Conservation (phyloP, 2,329 filamentous ascomycete species). For the Metarhizium sp. region DNA sequence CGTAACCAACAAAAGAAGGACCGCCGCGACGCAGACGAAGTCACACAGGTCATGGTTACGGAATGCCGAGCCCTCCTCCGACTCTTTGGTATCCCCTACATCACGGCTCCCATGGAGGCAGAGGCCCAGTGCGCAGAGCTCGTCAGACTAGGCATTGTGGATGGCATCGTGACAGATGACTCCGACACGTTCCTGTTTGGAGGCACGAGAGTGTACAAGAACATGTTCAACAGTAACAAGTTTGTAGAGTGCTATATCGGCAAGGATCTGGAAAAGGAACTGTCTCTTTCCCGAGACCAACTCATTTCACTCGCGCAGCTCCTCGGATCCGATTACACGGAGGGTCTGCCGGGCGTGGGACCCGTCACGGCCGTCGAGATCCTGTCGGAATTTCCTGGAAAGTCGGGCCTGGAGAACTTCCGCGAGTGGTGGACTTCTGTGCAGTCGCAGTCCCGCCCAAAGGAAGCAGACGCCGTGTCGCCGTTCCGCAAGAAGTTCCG, state of each 20-base stretch:
- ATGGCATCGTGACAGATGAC: constrained; percentile 96
- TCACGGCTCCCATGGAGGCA: constrained; percentile 97
- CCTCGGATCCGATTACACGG: constrained; percentile 88
- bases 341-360: constrained; percentile 81
- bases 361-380: constrained; percentile 94
- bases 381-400: constrained; percentile 71
- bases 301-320: constrained; percentile 87
- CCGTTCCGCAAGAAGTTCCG: constrained; percentile 81
- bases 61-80: constrained; percentile 88
- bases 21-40: constrained; percentile 89
- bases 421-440: constrained; percentile 79
- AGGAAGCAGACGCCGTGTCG: constrained; percentile 48
- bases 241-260: constrained; percentile 93
- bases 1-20: constrained; percentile 96
- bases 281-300: constrained; percentile 75
- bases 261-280: constrained; percentile 76
- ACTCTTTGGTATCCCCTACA: constrained; percentile 89
- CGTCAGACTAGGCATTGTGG: constrained; percentile 76
- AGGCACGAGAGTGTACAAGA: constrained; percentile 94
- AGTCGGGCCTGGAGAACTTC: constrained; percentile 59
- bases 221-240: constrained; percentile 99
- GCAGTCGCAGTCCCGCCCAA: constrained; percentile 56
- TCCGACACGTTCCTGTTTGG: constrained; percentile 96
- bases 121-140: constrained; percentile 96
- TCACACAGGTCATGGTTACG: constrained; percentile 89